Conservation (phyloP, 1,284 basidiomycete genomes). For the Fomitopsis schrenkii region DNA sequence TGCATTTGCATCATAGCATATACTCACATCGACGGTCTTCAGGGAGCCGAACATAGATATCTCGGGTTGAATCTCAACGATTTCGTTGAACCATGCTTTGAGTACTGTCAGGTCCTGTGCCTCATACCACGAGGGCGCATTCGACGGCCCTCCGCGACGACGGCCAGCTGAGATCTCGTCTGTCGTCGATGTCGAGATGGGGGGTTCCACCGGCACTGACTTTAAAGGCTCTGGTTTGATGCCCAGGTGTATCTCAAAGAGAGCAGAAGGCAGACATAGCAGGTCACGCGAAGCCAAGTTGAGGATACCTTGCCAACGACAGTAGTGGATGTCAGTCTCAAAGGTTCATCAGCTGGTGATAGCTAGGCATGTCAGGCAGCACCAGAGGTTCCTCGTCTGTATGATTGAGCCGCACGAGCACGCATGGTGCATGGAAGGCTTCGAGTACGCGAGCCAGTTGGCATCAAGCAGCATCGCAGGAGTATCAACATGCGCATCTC, state of each 20-base stretch:
- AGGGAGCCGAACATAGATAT: conserved; percentile 78
- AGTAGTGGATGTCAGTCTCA: conserved; percentile 17
- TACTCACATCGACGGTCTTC: conserved; percentile 67
- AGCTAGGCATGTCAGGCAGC: conserved; percentile 15
- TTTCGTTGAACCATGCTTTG: conserved; percentile 76
- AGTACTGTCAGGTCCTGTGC: conserved; percentile 70
- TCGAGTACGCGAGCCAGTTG: too few relatives aligned
- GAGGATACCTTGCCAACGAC: conserved; percentile 48
- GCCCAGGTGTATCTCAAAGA: conserved; percentile 77
- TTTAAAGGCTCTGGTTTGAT: conserved; percentile 62
- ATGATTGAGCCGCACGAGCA: not conserved
- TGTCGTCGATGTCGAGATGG: conserved; percentile 37
- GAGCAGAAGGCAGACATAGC: conserved; percentile 64
- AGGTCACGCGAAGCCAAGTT: conserved; percentile 70
- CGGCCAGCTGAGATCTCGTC: conserved; percentile 11
- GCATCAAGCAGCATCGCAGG: too few relatives aligned
- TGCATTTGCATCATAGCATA: not conserved
- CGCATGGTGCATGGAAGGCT: too few relatives aligned
- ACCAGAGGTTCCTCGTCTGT: not conserved
- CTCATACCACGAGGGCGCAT: conserved; percentile 68
- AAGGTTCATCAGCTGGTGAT: conserved; percentile 5
- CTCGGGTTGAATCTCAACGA: conserved; percentile 72
- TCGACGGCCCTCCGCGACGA: conserved; percentile 25
- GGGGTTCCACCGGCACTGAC: conserved; percentile 58
- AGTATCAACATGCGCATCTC: too few relatives aligned